A percentile compares a stretch with the other conserved stretches of the same genome.
These are phyloP conservation scores for Tieghemiomyces parasiticus DNA, from an alignment of 192 early-diverging fungal species.

Conservation along the genomic window DNA sequence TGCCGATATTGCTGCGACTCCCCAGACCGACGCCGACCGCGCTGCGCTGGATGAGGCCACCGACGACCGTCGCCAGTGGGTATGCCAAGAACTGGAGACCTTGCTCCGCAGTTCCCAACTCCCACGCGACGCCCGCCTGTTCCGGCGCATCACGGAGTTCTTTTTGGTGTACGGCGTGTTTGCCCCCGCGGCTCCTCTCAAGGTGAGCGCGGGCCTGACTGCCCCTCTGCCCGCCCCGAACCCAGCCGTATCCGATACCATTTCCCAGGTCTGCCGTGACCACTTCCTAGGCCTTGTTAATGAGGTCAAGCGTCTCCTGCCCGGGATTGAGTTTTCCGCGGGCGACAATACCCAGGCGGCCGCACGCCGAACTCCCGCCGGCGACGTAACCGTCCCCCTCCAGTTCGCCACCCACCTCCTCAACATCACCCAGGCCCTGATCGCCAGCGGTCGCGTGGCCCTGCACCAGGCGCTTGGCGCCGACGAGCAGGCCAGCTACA, in stretches of 20 bases:
- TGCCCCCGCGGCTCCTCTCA: no score
- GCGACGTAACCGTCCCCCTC: no score
- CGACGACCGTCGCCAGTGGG: conserved; percentile 58
- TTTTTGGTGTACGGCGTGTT: conserved; percentile 61
- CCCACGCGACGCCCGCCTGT: conserved; percentile 62
- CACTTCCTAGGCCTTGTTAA: not conserved
- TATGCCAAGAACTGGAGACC: conserved; percentile 61
- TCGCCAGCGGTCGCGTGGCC: not conserved
- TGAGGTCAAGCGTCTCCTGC: not conserved
- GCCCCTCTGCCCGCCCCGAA: not conserved
- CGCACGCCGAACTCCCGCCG: no score
- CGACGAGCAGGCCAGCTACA: not conserved
- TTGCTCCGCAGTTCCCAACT: conserved; percentile 58
- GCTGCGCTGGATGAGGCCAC: conserved; percentile 20
- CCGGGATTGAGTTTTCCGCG: no score
- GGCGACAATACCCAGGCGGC: no score
- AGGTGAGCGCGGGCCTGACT: no score
- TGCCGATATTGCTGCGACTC: conserved; percentile 11
- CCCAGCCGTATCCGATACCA: not conserved
- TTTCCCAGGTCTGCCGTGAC: not conserved
- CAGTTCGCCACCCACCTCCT: no score
- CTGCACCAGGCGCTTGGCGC: not conserved
- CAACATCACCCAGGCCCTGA: not conserved
- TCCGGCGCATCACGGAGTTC: conserved; percentile 47
- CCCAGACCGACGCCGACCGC: conserved; percentile 19